Percentiles rank a stretch among this genome's conserved stretches.
phyloP scores from a whole-genome alignment of 768 basidiomycete genomes.

The Termitomyces sp. region DNA sequence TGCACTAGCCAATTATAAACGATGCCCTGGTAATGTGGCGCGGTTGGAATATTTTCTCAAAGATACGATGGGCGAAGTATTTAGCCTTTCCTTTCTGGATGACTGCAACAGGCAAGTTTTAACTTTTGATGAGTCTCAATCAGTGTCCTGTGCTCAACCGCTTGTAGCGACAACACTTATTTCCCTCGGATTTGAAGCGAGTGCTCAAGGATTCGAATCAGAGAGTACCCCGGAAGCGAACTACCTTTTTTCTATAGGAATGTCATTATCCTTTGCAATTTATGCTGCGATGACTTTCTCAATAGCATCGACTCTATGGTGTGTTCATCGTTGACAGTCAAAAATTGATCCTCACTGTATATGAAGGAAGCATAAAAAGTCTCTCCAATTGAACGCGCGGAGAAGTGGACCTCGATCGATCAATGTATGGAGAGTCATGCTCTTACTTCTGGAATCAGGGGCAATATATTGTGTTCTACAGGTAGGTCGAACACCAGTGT shows the following conservation, averaged over 20 bases:
- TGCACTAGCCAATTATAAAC: neutral
- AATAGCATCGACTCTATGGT: conserved; percentile 4
- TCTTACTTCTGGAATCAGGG: conserved; percentile 1
- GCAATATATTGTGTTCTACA: neutral
- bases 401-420: neutral
- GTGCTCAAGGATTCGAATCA: neutral
- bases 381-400: neutral
- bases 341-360: too few species aligned
- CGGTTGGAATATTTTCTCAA: neutral
- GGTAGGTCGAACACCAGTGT: neutral
- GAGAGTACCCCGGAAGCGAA: neutral
- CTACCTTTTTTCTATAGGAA: neutral
- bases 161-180: neutral
- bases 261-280: neutral
- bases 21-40: conserved; percentile 5
- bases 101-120: neutral
- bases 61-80: neutral
- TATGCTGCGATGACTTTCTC: neutral
- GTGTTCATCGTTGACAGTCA: neutral
- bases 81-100: neutral
- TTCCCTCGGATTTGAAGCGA: neutral
- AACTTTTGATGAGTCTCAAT: neutral
- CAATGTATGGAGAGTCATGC: conserved; percentile 1
- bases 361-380: neutral
- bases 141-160: neutral